Base-by-base conservation (phyloP, 192 early-diverging fungal genomes). In the Rhizophagus clarus region DNA sequence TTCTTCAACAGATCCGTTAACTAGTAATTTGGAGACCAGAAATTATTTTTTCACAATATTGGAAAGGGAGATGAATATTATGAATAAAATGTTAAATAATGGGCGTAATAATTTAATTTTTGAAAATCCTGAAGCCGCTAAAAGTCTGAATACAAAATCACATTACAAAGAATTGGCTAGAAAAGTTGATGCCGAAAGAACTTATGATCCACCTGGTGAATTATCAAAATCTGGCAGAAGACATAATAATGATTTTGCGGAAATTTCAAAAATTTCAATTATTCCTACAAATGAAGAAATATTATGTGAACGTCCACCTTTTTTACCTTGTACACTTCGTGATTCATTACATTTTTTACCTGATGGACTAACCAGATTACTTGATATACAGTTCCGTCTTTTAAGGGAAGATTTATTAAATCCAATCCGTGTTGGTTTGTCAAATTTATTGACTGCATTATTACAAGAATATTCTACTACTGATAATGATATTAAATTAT, bases 311-410 rank as follows among this genome's bases (percentile, higher is more conserved):
- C 73, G 81, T 9, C 22, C 29, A 8, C 88, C 90, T 0, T 87
- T 84, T 76, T 73, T 92, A 28, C 91, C 91, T 2, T 84, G 7
- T 40, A 40, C 83, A 37, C 79, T 20, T 70, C 76, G 0, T 3
- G 77, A 81, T 40, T 69, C 83, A 2, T 85, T 83, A 9, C 88
- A 90, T 80, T 89, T 86, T 74, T 63, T 90, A 2, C 77, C 81
- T 9, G 49, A 49, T 45, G 91, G 90, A 0, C 79, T 83, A 62
- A 83, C 80, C 5, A 84, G 88, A 10, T 82, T 88, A 34, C 26
- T 91, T 11, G 90, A 92, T 80, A 85, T 79, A 22, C 88, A 91
- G 64, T 92, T 91, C 71, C 88, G 90, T 1, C 79, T 92, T 6
- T 82, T 90, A 24, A 77, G 91, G 8, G 90, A 92, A 68, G 91